Evolutionary conservation across 352 stramenopile species (phyloP).

Genomic region (Aphanomyces stellatus): DNA sequence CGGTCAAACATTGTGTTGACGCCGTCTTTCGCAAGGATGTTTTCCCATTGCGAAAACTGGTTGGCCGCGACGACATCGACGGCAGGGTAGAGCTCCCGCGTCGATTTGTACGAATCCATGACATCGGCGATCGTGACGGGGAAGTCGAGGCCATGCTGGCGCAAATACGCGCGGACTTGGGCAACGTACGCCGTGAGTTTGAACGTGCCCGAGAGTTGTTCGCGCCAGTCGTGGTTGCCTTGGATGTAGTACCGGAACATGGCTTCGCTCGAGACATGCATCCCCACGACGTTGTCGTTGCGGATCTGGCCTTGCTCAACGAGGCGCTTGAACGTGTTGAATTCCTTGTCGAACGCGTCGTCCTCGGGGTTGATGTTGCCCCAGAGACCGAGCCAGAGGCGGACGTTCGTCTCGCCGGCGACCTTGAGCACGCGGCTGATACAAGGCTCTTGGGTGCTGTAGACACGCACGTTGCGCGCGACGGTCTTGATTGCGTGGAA

Average conservation of each 20-base stretch:
- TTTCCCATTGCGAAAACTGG: constrained; percentile 74
- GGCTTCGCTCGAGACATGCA: constrained; percentile 57
- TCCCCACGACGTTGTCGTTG: constrained; percentile 41
- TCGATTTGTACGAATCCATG: constrained; percentile 55
- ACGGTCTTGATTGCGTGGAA: constrained; percentile 8
- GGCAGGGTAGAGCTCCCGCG: constrained; percentile 41
- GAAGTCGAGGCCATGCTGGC: constrained; percentile 29
- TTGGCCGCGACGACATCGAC: constrained; percentile 69
- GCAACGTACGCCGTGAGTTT: constrained; percentile 52
- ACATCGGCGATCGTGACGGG: constrained; percentile 61
- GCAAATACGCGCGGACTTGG: constrained; percentile 40
- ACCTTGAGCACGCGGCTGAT: constrained; percentile 15
- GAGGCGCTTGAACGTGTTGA: constrained; percentile 32
- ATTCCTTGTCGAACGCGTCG: constrained; percentile 34
- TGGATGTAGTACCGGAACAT: constrained; percentile 59
- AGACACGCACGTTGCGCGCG: constrained; percentile 14
- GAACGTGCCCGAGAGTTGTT: constrained; percentile 11
- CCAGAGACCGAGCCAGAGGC: constrained; percentile 63
- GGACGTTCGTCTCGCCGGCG: constrained; percentile 22
- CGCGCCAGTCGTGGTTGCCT: constrained; percentile 15
- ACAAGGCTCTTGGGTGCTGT: constrained; percentile 6
- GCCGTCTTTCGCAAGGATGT: constrained; percentile 36
- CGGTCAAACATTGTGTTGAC: constrained; percentile 42
- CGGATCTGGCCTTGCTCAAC: constrained; percentile 32
- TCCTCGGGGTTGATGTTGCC: constrained; percentile 32